Conservation (phyloP, 2,329 filamentous ascomycete genomes). For the Apiospora phragmitis region DNA sequence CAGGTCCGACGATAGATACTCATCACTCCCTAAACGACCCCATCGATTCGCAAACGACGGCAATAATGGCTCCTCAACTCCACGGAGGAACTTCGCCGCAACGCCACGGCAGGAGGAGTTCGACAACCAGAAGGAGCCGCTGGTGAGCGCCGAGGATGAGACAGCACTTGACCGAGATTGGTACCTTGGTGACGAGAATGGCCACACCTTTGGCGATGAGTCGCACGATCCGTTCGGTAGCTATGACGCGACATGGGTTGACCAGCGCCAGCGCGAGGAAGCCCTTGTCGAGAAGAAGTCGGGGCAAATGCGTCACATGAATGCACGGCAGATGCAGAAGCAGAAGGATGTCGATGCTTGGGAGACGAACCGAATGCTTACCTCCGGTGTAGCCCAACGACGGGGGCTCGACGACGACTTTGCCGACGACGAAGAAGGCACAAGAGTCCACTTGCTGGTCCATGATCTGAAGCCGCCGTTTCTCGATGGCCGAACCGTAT, state of each 20-base stretch:
- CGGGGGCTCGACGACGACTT: constrained; percentile 76
- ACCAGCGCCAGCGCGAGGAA: constrained; percentile 68
- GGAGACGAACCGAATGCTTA: constrained; percentile 98
- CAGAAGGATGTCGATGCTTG: constrained; percentile 96
- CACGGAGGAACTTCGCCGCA: constrained; percentile 28
- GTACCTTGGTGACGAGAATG: constrained; percentile 86
- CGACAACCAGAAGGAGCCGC: constrained; percentile 59
- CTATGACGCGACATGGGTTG: constrained; percentile 72
- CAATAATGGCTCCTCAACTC: constrained; percentile 19
- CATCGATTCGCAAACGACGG: constrained; percentile 12
- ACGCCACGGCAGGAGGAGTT: constrained; percentile 57
- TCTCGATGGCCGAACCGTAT: constrained; percentile 89
- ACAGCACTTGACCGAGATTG: constrained; percentile 84
- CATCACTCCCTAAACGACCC: constrained; percentile 47
- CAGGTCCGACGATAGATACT: constrained; percentile 55
- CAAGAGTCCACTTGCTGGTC: constrained; percentile 84
- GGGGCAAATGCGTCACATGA: constrained; percentile 61
- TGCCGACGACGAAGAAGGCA: constrained; percentile 86
- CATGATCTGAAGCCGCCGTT: constrained; percentile 95
- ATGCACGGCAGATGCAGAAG: constrained; percentile 76
- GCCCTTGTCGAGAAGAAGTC: constrained; percentile 79
- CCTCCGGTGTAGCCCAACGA: constrained; percentile 90
- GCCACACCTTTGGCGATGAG: constrained; percentile 85
- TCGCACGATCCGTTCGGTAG: constrained; percentile 89
- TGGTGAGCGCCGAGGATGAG: constrained; percentile 66